A percentile compares a stretch with the other conserved stretches of the same genome.
Conservation (phyloP, 225 moss, liverwort and hornwort genomes). For the Polytrichum formosum region DNA sequence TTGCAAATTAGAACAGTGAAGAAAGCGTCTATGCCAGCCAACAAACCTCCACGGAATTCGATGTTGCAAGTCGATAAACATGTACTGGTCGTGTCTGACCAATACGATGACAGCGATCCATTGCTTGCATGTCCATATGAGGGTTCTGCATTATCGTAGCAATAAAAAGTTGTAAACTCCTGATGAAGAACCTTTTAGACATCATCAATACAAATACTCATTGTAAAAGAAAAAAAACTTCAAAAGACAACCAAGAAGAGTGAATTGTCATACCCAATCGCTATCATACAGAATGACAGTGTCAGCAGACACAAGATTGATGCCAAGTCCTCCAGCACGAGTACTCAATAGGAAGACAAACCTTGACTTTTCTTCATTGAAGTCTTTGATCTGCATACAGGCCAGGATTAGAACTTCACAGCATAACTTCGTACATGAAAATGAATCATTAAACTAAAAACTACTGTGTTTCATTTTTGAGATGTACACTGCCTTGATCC, state of each 20-base stretch:
- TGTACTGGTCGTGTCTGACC: slow-evolving; percentile 95
- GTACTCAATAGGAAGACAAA: slow-evolving; percentile 88
- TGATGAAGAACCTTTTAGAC: not conserved
- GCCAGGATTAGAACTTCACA: not conserved
- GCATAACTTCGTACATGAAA: not conserved
- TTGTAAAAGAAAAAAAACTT: too few species aligned
- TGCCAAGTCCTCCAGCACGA: slow-evolving; percentile 96
- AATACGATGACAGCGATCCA: slow-evolving; percentile 98
- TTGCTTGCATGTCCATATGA: slow-evolving; percentile 95
- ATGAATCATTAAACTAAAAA: too few species aligned
- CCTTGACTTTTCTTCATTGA: slow-evolving; percentile 59
- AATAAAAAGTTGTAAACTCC: too few species aligned
- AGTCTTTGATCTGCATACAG: slow-evolving; percentile 72
- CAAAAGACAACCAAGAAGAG: not conserved
- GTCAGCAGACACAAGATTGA: slow-evolving; percentile 89
- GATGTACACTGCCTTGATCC: too few species aligned
- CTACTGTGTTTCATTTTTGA: too few species aligned
- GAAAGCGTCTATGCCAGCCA: not conserved
- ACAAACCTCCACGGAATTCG: slow-evolving; percentile 77
- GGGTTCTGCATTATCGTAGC: slow-evolving; percentile 59
- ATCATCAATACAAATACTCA: not conserved
- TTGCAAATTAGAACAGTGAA: too few species aligned
- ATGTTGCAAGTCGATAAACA: slow-evolving; percentile 84
- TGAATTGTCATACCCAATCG: slow-evolving; percentile 63
- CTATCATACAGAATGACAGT: slow-evolving; percentile 92